A percentile compares a stretch with the other conserved stretches of the same genome.
These are phyloP conservation scores for Trematosphaeria pertusa DNA, from an alignment of 2,329 filamentous ascomycete species.

Conservation along the genomic window DNA sequence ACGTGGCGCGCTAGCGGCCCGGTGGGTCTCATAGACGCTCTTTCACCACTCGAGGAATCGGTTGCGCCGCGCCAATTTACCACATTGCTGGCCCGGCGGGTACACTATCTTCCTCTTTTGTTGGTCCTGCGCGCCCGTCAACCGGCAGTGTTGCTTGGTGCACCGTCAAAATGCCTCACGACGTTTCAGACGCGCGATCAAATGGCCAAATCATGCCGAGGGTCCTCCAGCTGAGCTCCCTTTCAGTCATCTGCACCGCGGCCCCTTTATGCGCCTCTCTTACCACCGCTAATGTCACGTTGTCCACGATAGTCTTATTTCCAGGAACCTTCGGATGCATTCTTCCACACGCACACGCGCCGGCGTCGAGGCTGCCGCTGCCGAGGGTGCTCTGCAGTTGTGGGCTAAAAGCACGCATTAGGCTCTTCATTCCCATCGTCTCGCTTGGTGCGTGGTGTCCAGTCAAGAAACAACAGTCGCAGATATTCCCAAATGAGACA, in stretches of 20 bases:
- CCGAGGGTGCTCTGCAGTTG: too few relatives aligned
- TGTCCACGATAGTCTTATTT: conserved; percentile 7
- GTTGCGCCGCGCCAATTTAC: conserved; percentile 3
- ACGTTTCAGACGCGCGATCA: conserved; percentile 25
- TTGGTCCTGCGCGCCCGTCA: too few relatives aligned
- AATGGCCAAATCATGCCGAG: conserved; percentile 19
- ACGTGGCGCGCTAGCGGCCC: conserved; percentile 17
- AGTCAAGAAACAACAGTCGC: too few relatives aligned
- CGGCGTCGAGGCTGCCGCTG: too few relatives aligned
- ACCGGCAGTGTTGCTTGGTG: conserved; percentile 1
- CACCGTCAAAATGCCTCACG: conserved; percentile 19
- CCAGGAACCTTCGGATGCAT: conserved; percentile 4
- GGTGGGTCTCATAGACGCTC: conserved; percentile 11
- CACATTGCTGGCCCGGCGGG: not conserved
- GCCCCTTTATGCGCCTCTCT: conserved; percentile 25
- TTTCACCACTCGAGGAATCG: conserved; percentile 8
- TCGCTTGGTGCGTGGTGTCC: too few relatives aligned
- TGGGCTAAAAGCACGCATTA: too few relatives aligned
- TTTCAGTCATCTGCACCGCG: conserved; percentile 13
- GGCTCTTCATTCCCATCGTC: too few relatives aligned
- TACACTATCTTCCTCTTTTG: not conserved
- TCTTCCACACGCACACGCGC: not conserved
- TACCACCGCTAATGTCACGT: conserved; percentile 6
- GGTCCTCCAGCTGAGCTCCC: conserved; percentile 14
- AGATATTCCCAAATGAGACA: too few relatives aligned